Percentiles rank a stretch among this genome's conserved stretches.
Conservation (phyloP, 257 asterid genomes). For the Solanum tacnaense region DNA sequence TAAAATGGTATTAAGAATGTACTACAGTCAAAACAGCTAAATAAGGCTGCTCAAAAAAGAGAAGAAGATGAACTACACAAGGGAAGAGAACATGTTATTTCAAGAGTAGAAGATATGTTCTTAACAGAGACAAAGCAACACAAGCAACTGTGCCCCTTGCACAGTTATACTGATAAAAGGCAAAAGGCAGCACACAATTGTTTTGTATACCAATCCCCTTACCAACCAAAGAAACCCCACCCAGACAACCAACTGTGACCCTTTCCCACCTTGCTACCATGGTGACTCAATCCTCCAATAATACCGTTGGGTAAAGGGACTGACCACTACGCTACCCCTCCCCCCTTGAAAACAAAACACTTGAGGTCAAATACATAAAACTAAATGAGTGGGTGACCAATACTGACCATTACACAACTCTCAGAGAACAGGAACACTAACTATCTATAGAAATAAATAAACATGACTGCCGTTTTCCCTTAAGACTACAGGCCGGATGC, state of each 20-base stretch:
- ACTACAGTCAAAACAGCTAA: neutral
- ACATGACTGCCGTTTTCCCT: neutral
- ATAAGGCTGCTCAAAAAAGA: neutral
- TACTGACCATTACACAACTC: neutral
- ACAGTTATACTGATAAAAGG: neutral
- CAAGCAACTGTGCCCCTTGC: neutral
- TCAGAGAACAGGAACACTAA: neutral
- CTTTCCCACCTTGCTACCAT: neutral
- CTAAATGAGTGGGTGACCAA: neutral
- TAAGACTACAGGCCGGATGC: neutral
- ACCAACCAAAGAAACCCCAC: neutral
- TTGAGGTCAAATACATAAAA: neutral
- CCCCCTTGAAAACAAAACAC: neutral
- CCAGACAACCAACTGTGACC: neutral
- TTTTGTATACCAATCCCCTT: neutral
- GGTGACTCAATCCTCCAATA: neutral
- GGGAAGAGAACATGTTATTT: neutral
- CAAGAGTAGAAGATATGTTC: neutral
- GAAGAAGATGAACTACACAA: neutral
- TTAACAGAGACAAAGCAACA: neutral
- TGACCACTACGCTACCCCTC: neutral
- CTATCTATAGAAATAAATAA: neutral
- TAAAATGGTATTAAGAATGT: neutral
- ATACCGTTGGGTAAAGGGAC: neutral
- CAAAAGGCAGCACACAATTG: neutral